These are phyloP conservation scores for Cercospora sp. DNA, from an alignment of 2,329 filamentous ascomycete genomes.

Conservation along the genomic window DNA sequence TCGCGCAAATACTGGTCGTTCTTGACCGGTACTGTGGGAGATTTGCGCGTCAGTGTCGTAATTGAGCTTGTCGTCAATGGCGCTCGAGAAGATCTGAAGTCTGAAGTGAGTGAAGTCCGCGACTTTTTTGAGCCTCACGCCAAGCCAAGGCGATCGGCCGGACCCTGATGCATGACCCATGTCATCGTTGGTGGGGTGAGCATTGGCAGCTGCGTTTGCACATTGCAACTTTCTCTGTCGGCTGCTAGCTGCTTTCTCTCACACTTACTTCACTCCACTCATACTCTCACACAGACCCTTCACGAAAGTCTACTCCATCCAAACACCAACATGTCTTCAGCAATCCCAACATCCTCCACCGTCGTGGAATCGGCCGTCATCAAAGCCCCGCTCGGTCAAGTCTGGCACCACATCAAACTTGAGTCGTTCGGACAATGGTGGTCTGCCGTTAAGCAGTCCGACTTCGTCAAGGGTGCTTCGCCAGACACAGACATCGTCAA, in stretches of 20 bases:
- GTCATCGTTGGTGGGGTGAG: constrained; percentile 6
- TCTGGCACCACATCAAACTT: constrained; percentile 76
- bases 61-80: neutral
- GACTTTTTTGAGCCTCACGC: constrained; percentile 4
- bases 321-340: constrained; percentile 23
- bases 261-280: neutral
- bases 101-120: neutral
- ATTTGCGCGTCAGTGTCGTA: neutral
- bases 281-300: neutral
- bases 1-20: neutral
- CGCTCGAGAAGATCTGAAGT: neutral
- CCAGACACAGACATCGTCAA: constrained; percentile 58
- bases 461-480: constrained; percentile 57
- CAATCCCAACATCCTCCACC: constrained; percentile 66
- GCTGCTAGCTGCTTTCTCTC: neutral
- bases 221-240: neutral
- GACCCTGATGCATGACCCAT: constrained; percentile 2
- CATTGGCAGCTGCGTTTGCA: constrained; percentile 6
- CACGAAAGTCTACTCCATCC: neutral
- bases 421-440: constrained; percentile 69
- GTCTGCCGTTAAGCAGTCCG: constrained; percentile 61
- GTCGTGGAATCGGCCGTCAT: constrained; percentile 69
- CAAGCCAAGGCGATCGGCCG: neutral
- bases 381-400: constrained; percentile 62
- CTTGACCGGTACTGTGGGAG: neutral